Percentiles rank a stretch among this genome's conserved stretches.
phyloP scores from a whole-genome alignment of 441 rosid species.

The Geranium incanum region DNA sequence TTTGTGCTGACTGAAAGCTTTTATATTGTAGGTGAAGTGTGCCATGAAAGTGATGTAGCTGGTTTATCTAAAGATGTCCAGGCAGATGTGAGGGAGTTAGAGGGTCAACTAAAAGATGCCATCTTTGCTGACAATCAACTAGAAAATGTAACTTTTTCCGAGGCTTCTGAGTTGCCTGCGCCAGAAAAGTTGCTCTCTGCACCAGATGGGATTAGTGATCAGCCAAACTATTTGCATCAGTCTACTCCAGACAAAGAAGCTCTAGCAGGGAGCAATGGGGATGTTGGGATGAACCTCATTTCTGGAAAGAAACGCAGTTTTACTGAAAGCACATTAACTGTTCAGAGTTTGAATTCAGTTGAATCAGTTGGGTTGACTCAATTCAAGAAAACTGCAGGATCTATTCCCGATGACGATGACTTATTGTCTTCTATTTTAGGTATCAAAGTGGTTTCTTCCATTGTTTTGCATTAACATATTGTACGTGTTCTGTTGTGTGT shows the following conservation, averaged over 20 bases:
- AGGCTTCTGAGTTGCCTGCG: slow-evolving; percentile 49
- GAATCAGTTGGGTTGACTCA: slow-evolving; percentile 56
- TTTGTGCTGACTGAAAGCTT: background rate
- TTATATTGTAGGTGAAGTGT: slow-evolving; percentile 30
- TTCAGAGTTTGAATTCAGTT: slow-evolving; percentile 57
- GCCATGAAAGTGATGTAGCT: slow-evolving; percentile 29
- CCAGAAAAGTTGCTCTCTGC: slow-evolving; percentile 74
- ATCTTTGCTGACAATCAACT: slow-evolving; percentile 31
- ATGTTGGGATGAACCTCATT: slow-evolving; percentile 32
- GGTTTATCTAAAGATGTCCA: slow-evolving; percentile 34
- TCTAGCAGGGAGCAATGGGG: slow-evolving; percentile 32
- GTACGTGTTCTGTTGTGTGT: background rate
- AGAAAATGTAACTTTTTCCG: slow-evolving; percentile 29
- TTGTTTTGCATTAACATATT: slow-evolving; percentile 10
- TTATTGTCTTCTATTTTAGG: slow-evolving; percentile 93
- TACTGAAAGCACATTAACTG: slow-evolving; percentile 66
- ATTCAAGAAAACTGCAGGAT: slow-evolving; percentile 51
- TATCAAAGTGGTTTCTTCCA: slow-evolving; percentile 23
- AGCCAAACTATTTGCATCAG: slow-evolving; percentile 40
- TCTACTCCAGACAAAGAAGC: slow-evolving; percentile 61
- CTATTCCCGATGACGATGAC: slow-evolving; percentile 91
- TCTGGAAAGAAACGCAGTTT: slow-evolving; percentile 70
- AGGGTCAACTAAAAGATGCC: slow-evolving; percentile 31
- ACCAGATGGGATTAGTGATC: slow-evolving; percentile 38
- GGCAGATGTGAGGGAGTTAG: slow-evolving; percentile 28